Conservation (phyloP, 2,329 filamentous ascomycete genomes). For the Penicillium psychrosexuale region DNA sequence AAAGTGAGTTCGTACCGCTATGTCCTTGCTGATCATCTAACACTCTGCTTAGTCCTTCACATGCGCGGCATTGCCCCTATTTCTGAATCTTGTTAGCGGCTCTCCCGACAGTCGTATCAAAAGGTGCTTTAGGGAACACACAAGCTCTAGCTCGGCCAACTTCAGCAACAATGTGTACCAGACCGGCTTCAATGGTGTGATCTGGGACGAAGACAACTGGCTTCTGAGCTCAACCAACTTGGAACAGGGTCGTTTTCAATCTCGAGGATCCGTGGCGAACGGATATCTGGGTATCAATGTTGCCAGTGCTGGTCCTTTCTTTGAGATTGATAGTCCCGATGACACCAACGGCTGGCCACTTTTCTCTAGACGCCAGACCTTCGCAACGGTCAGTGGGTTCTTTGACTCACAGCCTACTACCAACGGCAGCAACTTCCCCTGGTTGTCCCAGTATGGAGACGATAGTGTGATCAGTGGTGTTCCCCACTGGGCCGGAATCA, state of each 20-base stretch:
- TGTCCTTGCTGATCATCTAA: neutral
- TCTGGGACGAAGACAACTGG: constrained; percentile 61
- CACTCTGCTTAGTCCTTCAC: constrained; percentile 1
- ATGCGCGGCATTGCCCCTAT: constrained; percentile 15
- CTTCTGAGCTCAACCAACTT: constrained; percentile 52
- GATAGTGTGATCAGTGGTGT: constrained; percentile 70
- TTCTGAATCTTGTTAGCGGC: constrained; percentile 13
- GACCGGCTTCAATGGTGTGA: constrained; percentile 52
- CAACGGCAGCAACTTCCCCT: constrained; percentile 62
- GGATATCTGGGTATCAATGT: constrained; percentile 65
- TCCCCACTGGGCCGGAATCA: constrained; percentile 63
- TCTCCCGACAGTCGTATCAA: constrained; percentile 18
- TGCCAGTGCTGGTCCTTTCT: constrained; percentile 62
- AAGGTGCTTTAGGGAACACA: constrained; percentile 21
- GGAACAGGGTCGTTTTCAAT: constrained; percentile 59
- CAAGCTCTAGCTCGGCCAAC: constrained; percentile 9
- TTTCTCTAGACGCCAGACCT: constrained; percentile 60
- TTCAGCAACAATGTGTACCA: constrained; percentile 38
- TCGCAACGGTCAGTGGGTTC: constrained; percentile 66
- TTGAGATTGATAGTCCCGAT: constrained; percentile 57
- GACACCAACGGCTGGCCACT: constrained; percentile 66
- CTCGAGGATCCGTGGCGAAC: constrained; percentile 59
- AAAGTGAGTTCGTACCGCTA: constrained; percentile 10
- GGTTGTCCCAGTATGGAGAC: constrained; percentile 66
- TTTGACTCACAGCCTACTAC: constrained; percentile 59